phyloP scores from a whole-genome alignment of 2,329 filamentous ascomycete genomes.

The Ceratocystis albifundus region DNA sequence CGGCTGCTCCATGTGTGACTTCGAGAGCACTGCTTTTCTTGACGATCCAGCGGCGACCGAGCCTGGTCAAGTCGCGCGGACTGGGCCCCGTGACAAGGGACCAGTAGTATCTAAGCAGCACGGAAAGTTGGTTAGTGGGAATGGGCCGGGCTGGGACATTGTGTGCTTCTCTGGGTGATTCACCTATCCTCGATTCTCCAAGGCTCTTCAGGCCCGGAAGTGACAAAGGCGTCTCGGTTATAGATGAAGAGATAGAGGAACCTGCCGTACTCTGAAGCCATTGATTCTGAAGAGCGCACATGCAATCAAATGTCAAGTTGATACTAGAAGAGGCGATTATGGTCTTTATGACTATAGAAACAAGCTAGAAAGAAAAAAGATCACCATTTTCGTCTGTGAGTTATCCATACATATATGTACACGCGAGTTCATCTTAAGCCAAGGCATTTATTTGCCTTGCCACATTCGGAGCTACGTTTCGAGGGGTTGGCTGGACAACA shows the following conservation, averaged over 20 bases:
- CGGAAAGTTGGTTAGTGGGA: not conserved
- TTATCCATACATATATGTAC: not conserved
- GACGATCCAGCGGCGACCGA: conserved; percentile 13
- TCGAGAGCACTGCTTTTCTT: conserved; percentile 2
- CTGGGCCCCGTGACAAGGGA: conserved; percentile 3
- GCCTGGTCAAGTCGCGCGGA: not conserved
- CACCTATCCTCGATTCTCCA: not conserved
- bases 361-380: not conserved
- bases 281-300: not conserved
- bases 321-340: not conserved
- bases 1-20: not conserved
- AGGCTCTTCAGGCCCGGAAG: not conserved
- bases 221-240: conserved; percentile 1
- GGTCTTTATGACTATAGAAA: not conserved
- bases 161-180: not conserved
- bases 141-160: no score
- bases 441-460: not conserved
- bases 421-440: not conserved
- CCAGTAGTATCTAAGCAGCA: conserved; percentile 10
- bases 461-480: not conserved
- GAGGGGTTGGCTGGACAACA: not conserved
- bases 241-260: conserved; percentile 16
- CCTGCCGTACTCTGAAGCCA: conserved; percentile 2
- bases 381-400: not conserved
- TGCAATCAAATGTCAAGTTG: not conserved